Conservation (phyloP, 345 rosid genomes). For the Arabidopsis arenosa region DNA sequence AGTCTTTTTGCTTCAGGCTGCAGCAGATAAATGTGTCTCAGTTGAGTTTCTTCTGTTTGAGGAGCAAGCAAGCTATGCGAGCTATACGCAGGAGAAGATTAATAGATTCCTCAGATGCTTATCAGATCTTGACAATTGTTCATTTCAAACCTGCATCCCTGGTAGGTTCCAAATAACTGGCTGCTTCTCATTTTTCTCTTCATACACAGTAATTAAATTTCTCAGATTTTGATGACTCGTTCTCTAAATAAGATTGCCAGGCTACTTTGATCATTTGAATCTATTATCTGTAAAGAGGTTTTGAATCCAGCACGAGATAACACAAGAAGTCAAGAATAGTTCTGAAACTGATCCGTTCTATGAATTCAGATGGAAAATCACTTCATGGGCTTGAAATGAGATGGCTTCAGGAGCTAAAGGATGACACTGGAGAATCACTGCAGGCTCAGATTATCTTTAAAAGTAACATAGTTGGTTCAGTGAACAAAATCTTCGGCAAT, state of each 20-base stretch:
- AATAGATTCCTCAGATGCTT: conserved; percentile 57
- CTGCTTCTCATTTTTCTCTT: background rate
- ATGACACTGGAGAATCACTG: conserved; percentile 70
- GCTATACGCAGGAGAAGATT: conserved; percentile 54
- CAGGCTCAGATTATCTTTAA: conserved; percentile 71
- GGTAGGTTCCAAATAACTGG: conserved; percentile 47
- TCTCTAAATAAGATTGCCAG: background rate
- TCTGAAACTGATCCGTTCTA: conserved; percentile 13
- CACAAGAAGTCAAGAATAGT: background rate
- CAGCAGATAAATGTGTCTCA: conserved; percentile 76
- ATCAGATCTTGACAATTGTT: conserved; percentile 92
- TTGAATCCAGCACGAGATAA: background rate
- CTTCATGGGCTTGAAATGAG: conserved; percentile 70
- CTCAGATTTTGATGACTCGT: background rate
- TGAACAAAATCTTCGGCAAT: conserved; percentile 72
- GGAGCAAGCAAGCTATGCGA: conserved; percentile 56
- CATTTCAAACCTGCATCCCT: conserved; percentile 63
- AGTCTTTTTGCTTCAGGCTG: conserved; percentile 57
- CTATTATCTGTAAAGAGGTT: conserved; percentile 19
- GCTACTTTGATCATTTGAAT: conserved; percentile 13
- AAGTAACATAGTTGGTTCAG: conserved; percentile 57
- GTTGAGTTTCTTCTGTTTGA: conserved; percentile 78
- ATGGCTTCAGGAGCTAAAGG: conserved; percentile 80
- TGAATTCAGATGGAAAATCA: conserved; percentile 59
- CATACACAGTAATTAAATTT: background rate